Percentiles rank a stretch among this genome's conserved stretches.
These are phyloP conservation scores for Hypoxylon sp. DNA, from an alignment of 2,329 filamentous ascomycete genomes.

Conservation along the genomic window DNA sequence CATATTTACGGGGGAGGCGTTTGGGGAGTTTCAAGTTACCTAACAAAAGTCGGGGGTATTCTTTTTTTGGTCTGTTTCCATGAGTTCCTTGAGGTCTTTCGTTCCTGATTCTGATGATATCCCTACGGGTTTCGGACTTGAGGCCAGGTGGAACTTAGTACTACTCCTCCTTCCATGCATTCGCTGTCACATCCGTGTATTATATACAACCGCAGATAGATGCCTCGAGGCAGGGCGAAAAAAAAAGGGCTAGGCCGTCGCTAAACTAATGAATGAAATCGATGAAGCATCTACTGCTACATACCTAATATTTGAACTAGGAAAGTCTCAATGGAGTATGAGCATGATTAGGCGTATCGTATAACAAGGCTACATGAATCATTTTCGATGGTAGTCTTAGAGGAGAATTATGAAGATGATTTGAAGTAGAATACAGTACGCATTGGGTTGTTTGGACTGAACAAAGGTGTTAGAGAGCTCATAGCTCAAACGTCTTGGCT, in stretches of 20 bases:
- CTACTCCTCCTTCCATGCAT: conserved; percentile 34
- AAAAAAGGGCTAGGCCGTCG: conserved; percentile 39
- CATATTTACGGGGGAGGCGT: conserved; percentile 39
- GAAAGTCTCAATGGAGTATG: background rate
- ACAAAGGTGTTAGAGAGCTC: background rate
- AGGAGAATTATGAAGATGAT: background rate
- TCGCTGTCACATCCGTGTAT: conserved; percentile 47
- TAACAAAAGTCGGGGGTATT: conserved; percentile 39
- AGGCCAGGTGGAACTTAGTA: conserved; percentile 30
- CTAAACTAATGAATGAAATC: conserved; percentile 46
- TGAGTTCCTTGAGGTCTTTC: conserved; percentile 44
- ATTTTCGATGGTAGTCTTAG: background rate
- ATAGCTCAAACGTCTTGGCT: background rate
- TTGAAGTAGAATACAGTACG: background rate
- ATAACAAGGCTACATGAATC: background rate
- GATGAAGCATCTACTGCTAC: conserved; percentile 3
- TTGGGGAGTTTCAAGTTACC: conserved; percentile 37
- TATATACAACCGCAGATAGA: conserved; percentile 53
- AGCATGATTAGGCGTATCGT: background rate
- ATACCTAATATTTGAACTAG: background rate
- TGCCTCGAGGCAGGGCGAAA: conserved; percentile 50
- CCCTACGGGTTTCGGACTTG: conserved; percentile 40
- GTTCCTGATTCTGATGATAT: conserved; percentile 50
- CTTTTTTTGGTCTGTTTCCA: conserved; percentile 21
- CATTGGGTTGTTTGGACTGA: background rate